Evolutionary conservation across 2,329 filamentous ascomycete genomes (phyloP).

Genomic region (Fusarium nisikadoi): DNA sequence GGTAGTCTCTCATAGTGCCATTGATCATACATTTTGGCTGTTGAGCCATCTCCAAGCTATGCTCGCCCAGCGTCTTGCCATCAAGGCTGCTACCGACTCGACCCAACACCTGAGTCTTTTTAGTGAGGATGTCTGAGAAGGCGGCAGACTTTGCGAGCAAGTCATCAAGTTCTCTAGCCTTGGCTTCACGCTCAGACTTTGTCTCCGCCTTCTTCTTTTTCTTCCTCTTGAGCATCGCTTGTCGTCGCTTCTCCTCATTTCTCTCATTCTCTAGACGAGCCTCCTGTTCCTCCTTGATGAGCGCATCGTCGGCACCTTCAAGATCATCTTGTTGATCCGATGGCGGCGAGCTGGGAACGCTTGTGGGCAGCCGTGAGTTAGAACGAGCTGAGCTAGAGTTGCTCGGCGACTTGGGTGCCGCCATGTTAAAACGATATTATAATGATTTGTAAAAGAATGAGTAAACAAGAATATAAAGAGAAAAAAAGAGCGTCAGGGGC

Average conservation of each 20-base stretch:
- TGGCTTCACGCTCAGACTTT: slow-evolving; percentile 65
- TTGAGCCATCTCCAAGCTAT: slow-evolving; percentile 80
- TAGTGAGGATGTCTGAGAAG: slow-evolving; percentile 71
- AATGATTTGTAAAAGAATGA: neutral
- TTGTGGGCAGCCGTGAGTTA: slow-evolving; percentile 47
- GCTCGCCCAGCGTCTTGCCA: slow-evolving; percentile 68
- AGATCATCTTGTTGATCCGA: slow-evolving; percentile 31
- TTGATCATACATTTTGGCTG: slow-evolving; percentile 88
- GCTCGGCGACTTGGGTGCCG: slow-evolving; percentile 45
- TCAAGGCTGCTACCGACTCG: slow-evolving; percentile 70
- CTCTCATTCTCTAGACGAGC: slow-evolving; percentile 55
- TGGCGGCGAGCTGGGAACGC: slow-evolving; percentile 52
- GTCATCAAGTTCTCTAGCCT: slow-evolving; percentile 69
- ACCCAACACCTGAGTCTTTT: slow-evolving; percentile 71
- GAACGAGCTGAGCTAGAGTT: slow-evolving; percentile 46
- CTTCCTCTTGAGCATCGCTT: slow-evolving; percentile 53
- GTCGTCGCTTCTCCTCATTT: slow-evolving; percentile 59
- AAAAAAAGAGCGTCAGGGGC: neutral
- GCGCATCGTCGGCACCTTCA: slow-evolving; percentile 42
- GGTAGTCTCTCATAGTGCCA: slow-evolving; percentile 93
- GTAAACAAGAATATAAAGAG: neutral
- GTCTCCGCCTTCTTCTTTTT: slow-evolving; percentile 62
- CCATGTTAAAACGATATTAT: slow-evolving; percentile 39
- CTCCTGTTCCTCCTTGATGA: slow-evolving; percentile 52
- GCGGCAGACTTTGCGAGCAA: slow-evolving; percentile 68